Percentiles rank a stretch among this genome's conserved stretches.
Conservation (phyloP, 2,329 filamentous ascomycete genomes). For the Didymella lethalis region DNA sequence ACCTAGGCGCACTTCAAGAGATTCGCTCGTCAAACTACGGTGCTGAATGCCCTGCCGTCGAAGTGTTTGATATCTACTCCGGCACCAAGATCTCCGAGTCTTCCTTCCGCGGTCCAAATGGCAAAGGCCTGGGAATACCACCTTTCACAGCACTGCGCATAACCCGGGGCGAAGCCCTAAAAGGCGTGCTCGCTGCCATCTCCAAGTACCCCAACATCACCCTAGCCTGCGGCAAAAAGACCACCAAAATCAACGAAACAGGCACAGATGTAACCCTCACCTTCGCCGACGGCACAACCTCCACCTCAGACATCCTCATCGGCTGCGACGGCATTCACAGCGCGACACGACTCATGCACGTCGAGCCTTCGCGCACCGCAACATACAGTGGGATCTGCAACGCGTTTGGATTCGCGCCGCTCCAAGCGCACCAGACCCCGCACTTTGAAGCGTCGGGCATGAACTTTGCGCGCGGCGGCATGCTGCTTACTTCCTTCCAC, state of each 20-base stretch:
- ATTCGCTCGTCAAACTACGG: conserved; percentile 53
- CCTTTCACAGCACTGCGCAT: conserved; percentile 57
- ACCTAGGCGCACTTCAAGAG: conserved; percentile 57
- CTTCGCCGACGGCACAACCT: conserved; percentile 56
- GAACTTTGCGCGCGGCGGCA: conserved; percentile 56
- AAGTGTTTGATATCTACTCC: conserved; percentile 56
- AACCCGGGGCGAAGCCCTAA: conserved; percentile 54
- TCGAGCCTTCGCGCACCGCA: conserved; percentile 54
- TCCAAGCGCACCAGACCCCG: conserved; percentile 2
- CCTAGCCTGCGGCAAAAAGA: conserved; percentile 55
- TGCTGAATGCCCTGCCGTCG: conserved; percentile 53
- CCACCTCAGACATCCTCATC: conserved; percentile 60
- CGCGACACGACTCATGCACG: conserved; percentile 54
- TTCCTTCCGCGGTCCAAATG: conserved; percentile 53
- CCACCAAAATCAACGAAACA: conserved; percentile 52
- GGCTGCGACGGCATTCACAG: conserved; percentile 65
- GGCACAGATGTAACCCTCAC: conserved; percentile 53
- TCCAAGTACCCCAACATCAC: conserved; percentile 52
- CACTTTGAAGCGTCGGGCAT: conserved; percentile 54
- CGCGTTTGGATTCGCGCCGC: conserved; percentile 55
- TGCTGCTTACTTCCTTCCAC: conserved; percentile 56
- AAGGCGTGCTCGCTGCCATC: conserved; percentile 54
- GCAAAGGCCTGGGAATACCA: conserved; percentile 55
- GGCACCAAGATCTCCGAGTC: conserved; percentile 55
- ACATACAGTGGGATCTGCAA: conserved; percentile 57